Conservation (phyloP, 306 rosid species). For the Ziziphus jujuba region DNA sequence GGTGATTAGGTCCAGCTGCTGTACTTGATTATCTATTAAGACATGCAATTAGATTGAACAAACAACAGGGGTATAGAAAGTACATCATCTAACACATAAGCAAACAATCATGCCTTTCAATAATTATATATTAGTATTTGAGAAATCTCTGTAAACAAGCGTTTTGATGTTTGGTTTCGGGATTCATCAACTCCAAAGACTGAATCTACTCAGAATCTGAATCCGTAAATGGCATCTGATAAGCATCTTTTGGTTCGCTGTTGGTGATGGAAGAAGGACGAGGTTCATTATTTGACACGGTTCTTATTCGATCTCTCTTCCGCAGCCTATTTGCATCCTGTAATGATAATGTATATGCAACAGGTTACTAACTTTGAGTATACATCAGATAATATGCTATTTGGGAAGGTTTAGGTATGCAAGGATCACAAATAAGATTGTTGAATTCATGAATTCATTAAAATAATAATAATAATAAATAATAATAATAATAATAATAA, state of each 20-base stretch:
- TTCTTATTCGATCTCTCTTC: conserved; percentile 36
- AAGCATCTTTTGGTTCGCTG: conserved; percentile 61
- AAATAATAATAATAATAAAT: no score
- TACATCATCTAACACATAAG: no score
- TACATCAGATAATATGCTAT: no score
- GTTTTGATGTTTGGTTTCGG: not conserved
- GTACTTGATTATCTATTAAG: no score
- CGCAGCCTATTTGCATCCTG: conserved; percentile 45
- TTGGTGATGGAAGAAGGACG: conserved; percentile 64
- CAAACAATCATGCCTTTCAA: conserved; percentile 66
- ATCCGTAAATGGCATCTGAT: conserved; percentile 55
- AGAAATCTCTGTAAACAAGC: not conserved
- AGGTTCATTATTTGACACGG: conserved; percentile 20
- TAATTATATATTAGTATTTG: conserved; percentile 14
- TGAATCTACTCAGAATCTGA: conserved; percentile 70
- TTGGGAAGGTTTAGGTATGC: not conserved
- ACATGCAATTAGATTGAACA: no score
- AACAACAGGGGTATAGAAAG: no score
- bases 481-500: no score
- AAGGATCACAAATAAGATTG: not conserved
- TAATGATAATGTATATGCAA: conserved; percentile 20
- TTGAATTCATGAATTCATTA: not conserved
- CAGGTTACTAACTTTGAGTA: not conserved
- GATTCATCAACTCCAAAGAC: not conserved
- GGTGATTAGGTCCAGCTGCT: no score